Conservation (phyloP, 1,284 basidiomycete species). For the Microbotryum intermedium region DNA sequence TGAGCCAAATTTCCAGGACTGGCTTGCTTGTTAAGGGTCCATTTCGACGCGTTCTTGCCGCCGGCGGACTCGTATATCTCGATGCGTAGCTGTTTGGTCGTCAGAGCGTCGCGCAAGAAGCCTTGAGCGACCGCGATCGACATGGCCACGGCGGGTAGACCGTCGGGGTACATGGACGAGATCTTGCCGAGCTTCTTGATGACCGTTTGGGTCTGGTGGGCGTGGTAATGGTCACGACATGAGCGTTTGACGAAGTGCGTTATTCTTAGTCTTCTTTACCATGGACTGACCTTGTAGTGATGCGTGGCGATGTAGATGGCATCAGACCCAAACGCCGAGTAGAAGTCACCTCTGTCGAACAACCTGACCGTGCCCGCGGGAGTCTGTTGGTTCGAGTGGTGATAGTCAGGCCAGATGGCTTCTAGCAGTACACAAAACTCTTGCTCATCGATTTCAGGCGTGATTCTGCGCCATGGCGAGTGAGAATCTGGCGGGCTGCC, state of each 20-base stretch:
- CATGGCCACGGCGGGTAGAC: conserved; percentile 68
- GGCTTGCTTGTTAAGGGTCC: conserved; percentile 49
- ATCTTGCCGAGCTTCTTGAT: conserved; percentile 65
- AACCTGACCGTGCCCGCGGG: conserved; percentile 59
- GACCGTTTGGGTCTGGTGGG: conserved; percentile 63
- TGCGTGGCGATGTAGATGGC: conserved; percentile 77
- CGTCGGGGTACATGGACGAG: conserved; percentile 33
- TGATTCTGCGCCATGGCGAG: background rate
- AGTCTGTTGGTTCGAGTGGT: conserved; percentile 32
- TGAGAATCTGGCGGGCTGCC: background rate
- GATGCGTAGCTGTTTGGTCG: conserved; percentile 80
- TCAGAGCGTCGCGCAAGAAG: conserved; percentile 83
- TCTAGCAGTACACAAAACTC: background rate
- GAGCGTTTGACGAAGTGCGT: background rate
- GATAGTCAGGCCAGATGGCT: background rate
- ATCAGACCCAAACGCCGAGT: conserved; percentile 79
- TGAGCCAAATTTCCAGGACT: conserved; percentile 91
- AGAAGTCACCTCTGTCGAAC: conserved; percentile 78
- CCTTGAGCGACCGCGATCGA: conserved; percentile 72
- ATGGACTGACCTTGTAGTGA: conserved; percentile 41
- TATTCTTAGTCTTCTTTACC: background rate
- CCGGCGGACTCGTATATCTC: conserved; percentile 53
- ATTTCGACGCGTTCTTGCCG: conserved; percentile 21
- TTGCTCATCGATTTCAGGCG: background rate
- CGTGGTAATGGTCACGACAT: background rate